These are phyloP conservation scores for Furcasterigmium sp. DNA, from an alignment of 2,329 filamentous ascomycete genomes.

Conservation along the genomic window DNA sequence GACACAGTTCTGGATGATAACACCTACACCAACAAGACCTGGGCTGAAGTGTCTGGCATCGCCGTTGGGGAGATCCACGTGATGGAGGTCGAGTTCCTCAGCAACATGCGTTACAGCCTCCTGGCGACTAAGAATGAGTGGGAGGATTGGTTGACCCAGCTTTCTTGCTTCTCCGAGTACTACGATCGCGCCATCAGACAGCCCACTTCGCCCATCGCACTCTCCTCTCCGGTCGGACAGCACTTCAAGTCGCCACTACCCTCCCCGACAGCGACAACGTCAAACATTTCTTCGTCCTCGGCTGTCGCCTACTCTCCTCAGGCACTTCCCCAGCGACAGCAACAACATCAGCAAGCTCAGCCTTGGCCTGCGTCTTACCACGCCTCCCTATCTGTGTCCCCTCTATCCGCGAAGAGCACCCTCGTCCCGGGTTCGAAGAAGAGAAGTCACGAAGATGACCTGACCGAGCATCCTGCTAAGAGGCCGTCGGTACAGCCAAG, in stretches of 20 bases:
- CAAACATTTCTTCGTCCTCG: conserved; percentile 10
- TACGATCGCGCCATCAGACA: conserved; percentile 62
- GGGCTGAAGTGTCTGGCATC: conserved; percentile 96
- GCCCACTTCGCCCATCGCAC: conserved; percentile 29
- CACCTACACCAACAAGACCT: conserved; percentile 99
- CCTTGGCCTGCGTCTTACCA: conserved; percentile 33
- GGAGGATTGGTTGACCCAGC: conserved; percentile 78
- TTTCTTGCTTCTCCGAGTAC: conserved; percentile 78
- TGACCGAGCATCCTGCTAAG: conserved; percentile 51
- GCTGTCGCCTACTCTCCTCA: neutral
- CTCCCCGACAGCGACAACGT: conserved; percentile 40
- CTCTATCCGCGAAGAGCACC: conserved; percentile 39
- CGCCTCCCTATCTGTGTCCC: conserved; percentile 37
- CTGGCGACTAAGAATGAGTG: conserved; percentile 83
- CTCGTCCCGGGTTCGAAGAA: conserved; percentile 37
- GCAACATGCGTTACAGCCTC: conserved; percentile 94
- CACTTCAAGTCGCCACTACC: conserved; percentile 39
- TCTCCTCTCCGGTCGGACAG: conserved; percentile 33
- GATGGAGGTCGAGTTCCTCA: conserved; percentile 99
- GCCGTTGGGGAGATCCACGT: conserved; percentile 93
- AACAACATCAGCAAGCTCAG: too few relatives aligned
- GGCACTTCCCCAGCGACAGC: too few relatives aligned
- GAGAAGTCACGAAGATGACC: conserved; percentile 44
- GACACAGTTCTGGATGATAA: conserved; percentile 83
- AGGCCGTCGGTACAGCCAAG: conserved; percentile 29